Percentiles rank a stretch among this genome's conserved stretches.
Evolutionary conservation across 148 eudicot species (phyloP).

Genomic region (Camellia lanceoleosa): DNA sequence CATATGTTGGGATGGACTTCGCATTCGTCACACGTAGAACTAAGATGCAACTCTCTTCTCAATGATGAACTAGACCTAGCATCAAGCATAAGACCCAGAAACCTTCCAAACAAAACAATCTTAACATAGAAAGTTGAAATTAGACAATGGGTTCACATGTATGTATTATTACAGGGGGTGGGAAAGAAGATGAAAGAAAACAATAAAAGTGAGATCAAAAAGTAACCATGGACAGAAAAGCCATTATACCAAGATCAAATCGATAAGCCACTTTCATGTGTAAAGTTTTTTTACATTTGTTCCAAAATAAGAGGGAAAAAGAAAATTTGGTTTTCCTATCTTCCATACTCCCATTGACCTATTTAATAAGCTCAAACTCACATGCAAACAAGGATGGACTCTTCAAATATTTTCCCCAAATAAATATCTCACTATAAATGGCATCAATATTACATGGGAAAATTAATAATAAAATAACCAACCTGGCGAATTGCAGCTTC

Average conservation of each 20-base stretch:
- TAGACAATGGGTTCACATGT: background rate
- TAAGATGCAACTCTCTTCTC: background rate
- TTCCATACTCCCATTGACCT: background rate
- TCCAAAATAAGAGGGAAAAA: background rate
- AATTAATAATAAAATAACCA: background rate
- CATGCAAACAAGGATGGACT: background rate
- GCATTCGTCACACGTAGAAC: background rate
- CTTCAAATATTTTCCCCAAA: background rate
- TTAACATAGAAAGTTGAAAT: background rate
- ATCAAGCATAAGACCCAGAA: background rate
- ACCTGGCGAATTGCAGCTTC: conserved; percentile 99
- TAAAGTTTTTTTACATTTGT: background rate
- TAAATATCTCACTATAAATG: background rate
- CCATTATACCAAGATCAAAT: background rate
- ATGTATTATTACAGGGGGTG: background rate
- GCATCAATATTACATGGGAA: background rate
- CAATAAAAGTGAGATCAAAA: background rate
- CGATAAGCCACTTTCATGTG: background rate
- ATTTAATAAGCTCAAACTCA: background rate
- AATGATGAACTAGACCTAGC: background rate
- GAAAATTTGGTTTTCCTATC: background rate
- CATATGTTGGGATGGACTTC: background rate
- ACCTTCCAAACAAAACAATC: background rate
- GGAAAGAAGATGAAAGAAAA: background rate
- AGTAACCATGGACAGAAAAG: background rate